A percentile compares a stretch with the other conserved stretches of the same genome.
Evolutionary conservation across 306 rosid genomes (phyloP).

Genomic region (Sechiopsis laciniata): DNA sequence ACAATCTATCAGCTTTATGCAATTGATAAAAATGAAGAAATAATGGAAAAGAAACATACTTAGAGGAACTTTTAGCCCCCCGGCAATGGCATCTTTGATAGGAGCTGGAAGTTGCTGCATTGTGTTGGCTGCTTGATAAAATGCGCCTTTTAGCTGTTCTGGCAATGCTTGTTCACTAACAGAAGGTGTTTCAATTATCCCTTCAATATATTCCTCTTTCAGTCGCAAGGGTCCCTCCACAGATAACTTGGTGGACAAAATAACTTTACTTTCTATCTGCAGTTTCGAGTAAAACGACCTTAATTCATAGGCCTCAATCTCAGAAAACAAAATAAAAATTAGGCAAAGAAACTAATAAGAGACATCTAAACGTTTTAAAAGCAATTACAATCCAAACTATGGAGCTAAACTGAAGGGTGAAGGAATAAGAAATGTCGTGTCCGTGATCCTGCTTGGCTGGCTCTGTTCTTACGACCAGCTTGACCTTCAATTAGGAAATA

Average conservation of each 20-base stretch:
- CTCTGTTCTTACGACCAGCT: not conserved
- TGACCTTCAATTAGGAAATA: not conserved
- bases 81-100: constrained; percentile 54
- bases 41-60: constrained; percentile 37
- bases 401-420: not conserved
- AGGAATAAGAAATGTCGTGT: not conserved
- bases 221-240: constrained; percentile 94
- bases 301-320: not conserved
- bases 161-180: constrained; percentile 77
- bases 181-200: constrained; percentile 62
- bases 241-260: constrained; percentile 57
- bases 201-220: constrained; percentile 91
- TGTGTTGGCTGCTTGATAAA: constrained; percentile 63
- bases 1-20: not conserved
- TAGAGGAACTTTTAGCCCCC: constrained; percentile 78
- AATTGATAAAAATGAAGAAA: not conserved
- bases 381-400: not conserved
- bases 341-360: constrained; percentile 16
- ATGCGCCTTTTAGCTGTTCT: constrained; percentile 76
- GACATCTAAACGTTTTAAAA: not conserved
- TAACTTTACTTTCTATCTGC: constrained; percentile 73
- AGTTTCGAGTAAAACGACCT: constrained; percentile 26
- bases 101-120: constrained; percentile 80
- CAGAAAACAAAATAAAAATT: constrained; percentile 17
- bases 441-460: not conserved